Conservation (phyloP, 306 rosid species). For the Trichosanthes truncata region DNA sequence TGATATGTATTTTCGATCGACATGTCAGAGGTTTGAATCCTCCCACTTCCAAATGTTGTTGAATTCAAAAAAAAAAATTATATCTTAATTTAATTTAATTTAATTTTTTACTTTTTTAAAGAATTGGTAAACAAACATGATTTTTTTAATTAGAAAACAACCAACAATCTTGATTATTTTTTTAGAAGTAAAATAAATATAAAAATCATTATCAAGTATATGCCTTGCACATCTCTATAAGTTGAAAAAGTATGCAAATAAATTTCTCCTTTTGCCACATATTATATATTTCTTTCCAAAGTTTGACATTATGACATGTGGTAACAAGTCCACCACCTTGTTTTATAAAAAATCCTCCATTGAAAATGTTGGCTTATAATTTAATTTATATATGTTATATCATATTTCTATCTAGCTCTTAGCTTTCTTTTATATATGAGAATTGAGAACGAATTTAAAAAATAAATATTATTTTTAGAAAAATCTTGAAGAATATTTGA, state of each 20-base stretch:
- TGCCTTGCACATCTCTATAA: background rate
- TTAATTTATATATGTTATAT: background rate
- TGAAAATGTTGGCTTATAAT: background rate
- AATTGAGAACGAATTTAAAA: background rate
- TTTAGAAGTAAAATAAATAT: background rate
- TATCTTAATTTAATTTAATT: no score
- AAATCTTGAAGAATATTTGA: no score
- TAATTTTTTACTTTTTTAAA: no score
- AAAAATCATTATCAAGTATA: background rate
- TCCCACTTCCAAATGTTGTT: no score
- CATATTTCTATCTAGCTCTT: background rate
- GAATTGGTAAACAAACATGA: no score
- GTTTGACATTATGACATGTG: background rate
- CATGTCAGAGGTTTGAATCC: no score
- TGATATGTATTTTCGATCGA: no score
- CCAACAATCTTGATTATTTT: background rate
- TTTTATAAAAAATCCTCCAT: background rate
- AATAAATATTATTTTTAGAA: no score
- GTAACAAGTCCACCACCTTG: background rate
- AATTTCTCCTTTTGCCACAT: background rate
- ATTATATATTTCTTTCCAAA: no score
- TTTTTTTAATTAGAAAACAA: no score
- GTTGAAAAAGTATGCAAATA: background rate
- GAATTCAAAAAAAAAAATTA: background rate
- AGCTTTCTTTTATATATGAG: background rate